Evolutionary conservation across 208 protist species (phyloP).

Genomic region (Leishmania amazonensis): DNA sequence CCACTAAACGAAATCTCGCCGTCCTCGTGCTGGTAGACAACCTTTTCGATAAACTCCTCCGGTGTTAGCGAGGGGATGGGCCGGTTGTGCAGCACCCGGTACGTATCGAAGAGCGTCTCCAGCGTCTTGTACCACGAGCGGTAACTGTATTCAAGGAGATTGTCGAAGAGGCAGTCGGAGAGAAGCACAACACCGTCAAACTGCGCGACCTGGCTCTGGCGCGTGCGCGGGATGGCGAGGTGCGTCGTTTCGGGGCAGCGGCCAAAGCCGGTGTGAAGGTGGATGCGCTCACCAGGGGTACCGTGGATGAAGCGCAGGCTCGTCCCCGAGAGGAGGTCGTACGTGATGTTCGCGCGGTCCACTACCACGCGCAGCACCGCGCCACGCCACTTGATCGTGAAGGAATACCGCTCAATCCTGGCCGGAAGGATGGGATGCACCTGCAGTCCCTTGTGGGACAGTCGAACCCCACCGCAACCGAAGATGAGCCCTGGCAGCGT

Average conservation of each 20-base stretch:
- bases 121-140: slow-evolving; percentile 82
- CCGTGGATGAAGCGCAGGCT: slow-evolving; percentile 87
- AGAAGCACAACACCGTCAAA: slow-evolving; percentile 89
- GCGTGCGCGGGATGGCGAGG: slow-evolving; percentile 60
- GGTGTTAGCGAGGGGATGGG: slow-evolving; percentile 76
- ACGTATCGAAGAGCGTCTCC: slow-evolving; percentile 88
- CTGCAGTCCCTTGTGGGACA: slow-evolving; percentile 48
- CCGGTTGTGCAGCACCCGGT: slow-evolving; percentile 75
- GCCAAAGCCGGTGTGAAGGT: slow-evolving; percentile 80
- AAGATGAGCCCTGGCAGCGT: slow-evolving; percentile 65
- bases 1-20: slow-evolving; percentile 84
- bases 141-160: slow-evolving; percentile 89
- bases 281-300: slow-evolving; percentile 63
- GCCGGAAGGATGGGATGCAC: slow-evolving; percentile 80
- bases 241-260: slow-evolving; percentile 34
- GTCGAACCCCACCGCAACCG: slow-evolving; percentile 77
- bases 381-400: slow-evolving; percentile 82
- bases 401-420: slow-evolving; percentile 65
- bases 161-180: slow-evolving; percentile 80
- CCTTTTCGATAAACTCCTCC: slow-evolving; percentile 83
- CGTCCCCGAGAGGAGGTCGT: slow-evolving; percentile 78
- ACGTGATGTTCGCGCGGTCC: slow-evolving; percentile 61
- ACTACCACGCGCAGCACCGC: slow-evolving; percentile 67
- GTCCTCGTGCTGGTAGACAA: slow-evolving; percentile 83
- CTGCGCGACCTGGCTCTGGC: slow-evolving; percentile 42